Percentiles rank a stretch among this genome's conserved stretches.
Evolutionary conservation across 129 eudicot species (phyloP).

Genomic region (Daucus carota): DNA sequence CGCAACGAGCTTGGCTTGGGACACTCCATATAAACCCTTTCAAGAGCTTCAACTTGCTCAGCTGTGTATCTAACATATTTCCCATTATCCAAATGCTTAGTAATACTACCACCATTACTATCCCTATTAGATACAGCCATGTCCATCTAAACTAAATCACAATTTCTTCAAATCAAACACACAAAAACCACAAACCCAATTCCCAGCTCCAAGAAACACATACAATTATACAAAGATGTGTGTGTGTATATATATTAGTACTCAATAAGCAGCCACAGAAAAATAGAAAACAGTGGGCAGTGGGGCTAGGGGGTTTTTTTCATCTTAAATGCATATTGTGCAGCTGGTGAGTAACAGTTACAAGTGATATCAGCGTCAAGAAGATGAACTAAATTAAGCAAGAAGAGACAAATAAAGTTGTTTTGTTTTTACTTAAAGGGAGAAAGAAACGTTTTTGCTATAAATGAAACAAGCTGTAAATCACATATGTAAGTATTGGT

Average conservation of each 20-base stretch:
- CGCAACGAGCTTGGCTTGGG: conserved; percentile 85
- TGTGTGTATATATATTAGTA: background rate
- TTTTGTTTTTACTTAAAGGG: background rate
- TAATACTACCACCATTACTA: conserved; percentile 59
- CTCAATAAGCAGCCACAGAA: background rate
- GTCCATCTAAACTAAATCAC: conserved; percentile 49
- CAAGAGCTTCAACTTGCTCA: conserved; percentile 89
- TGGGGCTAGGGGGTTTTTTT: background rate
- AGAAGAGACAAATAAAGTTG: conserved; percentile 28
- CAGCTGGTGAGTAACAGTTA: background rate
- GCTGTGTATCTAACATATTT: conserved; percentile 83
- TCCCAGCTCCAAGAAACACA: background rate
- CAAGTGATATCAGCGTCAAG: background rate
- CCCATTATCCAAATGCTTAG: conserved; percentile 70
- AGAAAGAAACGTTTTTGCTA: background rate
- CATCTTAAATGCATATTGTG: too few species aligned
- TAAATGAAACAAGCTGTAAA: conserved; percentile 6
- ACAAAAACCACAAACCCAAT: background rate
- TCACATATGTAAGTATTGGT: background rate
- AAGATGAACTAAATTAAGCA: background rate
- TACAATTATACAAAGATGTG: background rate
- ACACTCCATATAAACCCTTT: conserved; percentile 80
- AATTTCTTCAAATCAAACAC: background rate
- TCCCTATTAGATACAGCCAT: conserved; percentile 69
- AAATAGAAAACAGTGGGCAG: background rate